A percentile compares a stretch with the other conserved stretches of the same genome.
These are phyloP conservation scores for Talaromyces sp. DNA, from an alignment of 2,329 filamentous ascomycete genomes.

Conservation along the genomic window DNA sequence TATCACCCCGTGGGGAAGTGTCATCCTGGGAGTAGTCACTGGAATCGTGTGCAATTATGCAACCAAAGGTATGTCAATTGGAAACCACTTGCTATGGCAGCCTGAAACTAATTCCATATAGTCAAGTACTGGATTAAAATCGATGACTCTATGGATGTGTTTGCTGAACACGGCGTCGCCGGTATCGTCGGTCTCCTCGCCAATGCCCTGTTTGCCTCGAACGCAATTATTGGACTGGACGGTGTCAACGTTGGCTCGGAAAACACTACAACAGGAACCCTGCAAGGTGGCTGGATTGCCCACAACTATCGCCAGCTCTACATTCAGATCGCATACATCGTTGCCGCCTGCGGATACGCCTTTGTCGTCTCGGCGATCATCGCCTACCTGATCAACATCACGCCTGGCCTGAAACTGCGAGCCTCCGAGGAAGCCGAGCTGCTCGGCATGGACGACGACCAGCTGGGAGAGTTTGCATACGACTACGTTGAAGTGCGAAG, in stretches of 20 bases:
- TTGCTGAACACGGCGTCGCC: constrained; percentile 81
- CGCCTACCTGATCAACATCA: constrained; percentile 63
- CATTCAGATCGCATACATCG: constrained; percentile 64
- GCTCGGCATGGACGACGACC: constrained; percentile 54
- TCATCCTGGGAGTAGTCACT: constrained; percentile 55
- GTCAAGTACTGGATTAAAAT: constrained; percentile 70
- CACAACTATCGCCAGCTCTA: constrained; percentile 65
- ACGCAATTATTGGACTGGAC: constrained; percentile 69
- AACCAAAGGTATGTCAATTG: constrained; percentile 59
- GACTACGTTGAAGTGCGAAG: constrained; percentile 48
- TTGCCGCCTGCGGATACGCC: constrained; percentile 59
- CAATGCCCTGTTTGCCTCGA: constrained; percentile 70
- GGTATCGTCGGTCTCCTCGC: constrained; percentile 75
- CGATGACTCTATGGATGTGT: constrained; percentile 84
- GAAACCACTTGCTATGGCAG: not conserved
- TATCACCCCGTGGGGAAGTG: constrained; percentile 61
- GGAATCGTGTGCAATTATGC: constrained; percentile 73
- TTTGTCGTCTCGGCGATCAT: constrained; percentile 64
- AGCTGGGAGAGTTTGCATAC: constrained; percentile 47
- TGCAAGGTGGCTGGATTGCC: constrained; percentile 63
- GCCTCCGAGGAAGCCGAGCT: constrained; percentile 63
- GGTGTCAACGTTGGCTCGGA: constrained; percentile 51
- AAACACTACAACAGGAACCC: constrained; percentile 28
- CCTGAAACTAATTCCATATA: constrained; percentile 20
- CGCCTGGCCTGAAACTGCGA: constrained; percentile 65